A percentile compares a stretch with the other conserved stretches of the same genome.
Evolutionary conservation across 139 green algal species (phyloP).

Genomic region (Bryopsis sp.): DNA sequence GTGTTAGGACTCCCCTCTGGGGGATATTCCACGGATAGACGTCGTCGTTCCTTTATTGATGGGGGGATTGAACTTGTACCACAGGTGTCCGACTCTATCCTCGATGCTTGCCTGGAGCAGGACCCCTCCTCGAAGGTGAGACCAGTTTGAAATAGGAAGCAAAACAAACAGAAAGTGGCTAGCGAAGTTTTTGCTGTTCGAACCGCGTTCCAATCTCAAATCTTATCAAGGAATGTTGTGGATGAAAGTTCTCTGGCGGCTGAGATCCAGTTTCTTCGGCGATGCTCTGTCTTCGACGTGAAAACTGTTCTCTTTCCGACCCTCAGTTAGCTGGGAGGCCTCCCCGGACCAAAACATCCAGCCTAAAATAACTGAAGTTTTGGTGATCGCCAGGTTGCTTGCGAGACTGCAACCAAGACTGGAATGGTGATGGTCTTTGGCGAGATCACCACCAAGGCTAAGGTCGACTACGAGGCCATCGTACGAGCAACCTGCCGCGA

Average conservation of each 20-base stretch:
- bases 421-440: slow-evolving; percentile 99
- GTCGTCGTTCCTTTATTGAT: too few relatives aligned
- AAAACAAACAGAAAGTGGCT: slow-evolving; percentile 7
- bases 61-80: slow-evolving; percentile 15
- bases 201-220: too few relatives aligned
- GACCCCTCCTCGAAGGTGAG: slow-evolving; percentile 89
- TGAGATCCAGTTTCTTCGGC: too few relatives aligned
- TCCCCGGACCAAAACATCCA: too few relatives aligned
- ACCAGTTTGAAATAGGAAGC: not conserved
- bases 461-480: slow-evolving; percentile 97
- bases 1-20: slow-evolving; percentile 14
- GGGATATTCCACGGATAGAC: not conserved
- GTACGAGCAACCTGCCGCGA: slow-evolving; percentile 59
- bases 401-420: slow-evolving; percentile 98
- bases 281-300: too few relatives aligned
- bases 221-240: too few relatives aligned
- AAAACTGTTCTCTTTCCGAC: too few relatives aligned
- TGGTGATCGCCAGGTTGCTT: slow-evolving; percentile 64
- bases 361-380: not conserved
- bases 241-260: too few relatives aligned
- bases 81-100: slow-evolving; percentile 95
- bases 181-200: too few relatives aligned
- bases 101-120: slow-evolving; percentile 95
- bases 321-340: too few relatives aligned
- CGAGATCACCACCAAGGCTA: slow-evolving; percentile 98